phyloP scores from a whole-genome alignment of 441 rosid species.

The Erodium trifolium region DNA sequence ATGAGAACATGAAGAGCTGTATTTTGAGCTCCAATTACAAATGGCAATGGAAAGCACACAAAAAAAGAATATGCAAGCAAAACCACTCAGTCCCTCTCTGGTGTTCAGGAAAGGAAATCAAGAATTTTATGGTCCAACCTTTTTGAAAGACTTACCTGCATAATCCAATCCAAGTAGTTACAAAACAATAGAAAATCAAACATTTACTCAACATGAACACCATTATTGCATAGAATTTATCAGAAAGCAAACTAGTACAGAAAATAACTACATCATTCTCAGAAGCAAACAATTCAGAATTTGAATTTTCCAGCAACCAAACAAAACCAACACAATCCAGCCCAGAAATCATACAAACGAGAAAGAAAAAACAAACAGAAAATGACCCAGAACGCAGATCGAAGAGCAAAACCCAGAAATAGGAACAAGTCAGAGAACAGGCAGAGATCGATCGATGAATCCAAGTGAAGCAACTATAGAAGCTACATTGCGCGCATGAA shows the following conservation, averaged over 20 bases:
- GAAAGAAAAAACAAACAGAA: background rate
- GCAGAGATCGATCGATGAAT: background rate
- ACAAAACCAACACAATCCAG: background rate
- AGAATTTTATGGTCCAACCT: too few species aligned
- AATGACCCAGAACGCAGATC: background rate
- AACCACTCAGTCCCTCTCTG: background rate
- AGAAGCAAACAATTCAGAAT: constrained; percentile 1
- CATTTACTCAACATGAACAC: background rate
- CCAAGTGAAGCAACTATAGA: background rate
- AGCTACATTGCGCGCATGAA: constrained; percentile 20
- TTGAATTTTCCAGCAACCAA: background rate
- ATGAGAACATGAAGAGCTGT: background rate
- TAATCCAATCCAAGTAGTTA: background rate
- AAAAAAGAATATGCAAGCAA: background rate
- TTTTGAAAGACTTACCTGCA: too few species aligned
- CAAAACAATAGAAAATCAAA: background rate
- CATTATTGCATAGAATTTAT: constrained; percentile 13
- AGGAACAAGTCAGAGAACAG: constrained; percentile 11
- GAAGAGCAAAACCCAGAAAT: constrained; percentile 7
- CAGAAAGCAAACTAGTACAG: constrained; percentile 14
- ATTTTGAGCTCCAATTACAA: background rate
- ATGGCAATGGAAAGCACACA: background rate
- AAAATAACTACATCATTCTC: background rate
- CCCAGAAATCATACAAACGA: background rate
- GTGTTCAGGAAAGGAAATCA: background rate